Evolutionary conservation across 163 green algal species (phyloP).

Genomic region (Chlorella variabilis): DNA sequence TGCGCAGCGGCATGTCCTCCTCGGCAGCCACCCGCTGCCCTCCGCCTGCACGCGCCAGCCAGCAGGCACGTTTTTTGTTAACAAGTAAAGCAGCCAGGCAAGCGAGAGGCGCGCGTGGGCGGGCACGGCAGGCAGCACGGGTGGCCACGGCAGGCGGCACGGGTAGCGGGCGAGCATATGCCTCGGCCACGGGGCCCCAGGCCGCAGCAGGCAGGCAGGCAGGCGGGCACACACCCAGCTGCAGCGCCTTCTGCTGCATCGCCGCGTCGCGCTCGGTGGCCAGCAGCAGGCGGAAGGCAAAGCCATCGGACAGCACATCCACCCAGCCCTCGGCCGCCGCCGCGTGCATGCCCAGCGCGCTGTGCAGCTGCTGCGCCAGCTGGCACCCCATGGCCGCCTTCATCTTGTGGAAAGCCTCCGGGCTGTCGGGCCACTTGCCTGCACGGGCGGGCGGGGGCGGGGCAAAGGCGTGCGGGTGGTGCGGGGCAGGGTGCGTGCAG

Average conservation of each 20-base stretch:
- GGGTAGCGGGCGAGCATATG: no score
- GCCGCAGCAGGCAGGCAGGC: no score
- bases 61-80: no score
- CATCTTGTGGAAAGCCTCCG: constrained; percentile 73
- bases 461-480: not conserved
- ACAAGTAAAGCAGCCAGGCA: not conserved
- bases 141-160: no score
- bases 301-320: constrained; percentile 83
- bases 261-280: constrained; percentile 58
- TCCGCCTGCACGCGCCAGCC: not conserved
- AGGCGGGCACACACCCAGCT: constrained; percentile 17
- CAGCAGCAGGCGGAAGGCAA: constrained; percentile 81
- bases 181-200: no score
- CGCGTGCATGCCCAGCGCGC: constrained; percentile 51
- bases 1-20: constrained; percentile 15
- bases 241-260: constrained; percentile 37
- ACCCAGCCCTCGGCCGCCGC: constrained; percentile 65
- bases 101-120: not conserved
- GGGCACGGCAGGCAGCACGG: no score
- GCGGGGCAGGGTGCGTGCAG: not conserved
- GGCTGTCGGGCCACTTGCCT: constrained; percentile 78
- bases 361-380: constrained; percentile 66
- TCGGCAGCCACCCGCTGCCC: not conserved
- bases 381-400: constrained; percentile 81
- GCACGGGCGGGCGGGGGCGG: not conserved